These are phyloP conservation scores for Pyrenophora graminea DNA, from an alignment of 2,329 filamentous ascomycete genomes.

Conservation along the genomic window DNA sequence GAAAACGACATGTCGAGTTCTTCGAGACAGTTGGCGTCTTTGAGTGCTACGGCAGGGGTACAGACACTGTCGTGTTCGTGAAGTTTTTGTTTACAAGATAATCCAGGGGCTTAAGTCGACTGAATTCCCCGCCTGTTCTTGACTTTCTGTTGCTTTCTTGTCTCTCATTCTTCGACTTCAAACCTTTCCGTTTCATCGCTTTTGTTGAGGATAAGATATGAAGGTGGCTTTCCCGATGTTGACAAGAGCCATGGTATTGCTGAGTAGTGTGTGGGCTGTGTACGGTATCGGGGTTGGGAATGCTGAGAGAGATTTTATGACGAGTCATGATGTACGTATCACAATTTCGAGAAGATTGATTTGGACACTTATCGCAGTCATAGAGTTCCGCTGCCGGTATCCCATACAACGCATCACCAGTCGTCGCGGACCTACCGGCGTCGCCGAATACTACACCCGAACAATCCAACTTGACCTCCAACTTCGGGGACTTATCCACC, in stretches of 20 bases:
- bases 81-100: conserved; percentile 9
- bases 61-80: conserved; percentile 8
- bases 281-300: conserved; percentile 17
- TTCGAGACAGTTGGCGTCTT: conserved; percentile 8
- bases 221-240: too few species aligned
- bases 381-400: too few species aligned
- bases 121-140: background rate
- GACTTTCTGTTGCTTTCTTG: too few species aligned
- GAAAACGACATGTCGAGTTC: conserved; percentile 7
- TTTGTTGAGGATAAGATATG: too few species aligned
- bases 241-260: conserved; percentile 9
- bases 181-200: too few species aligned
- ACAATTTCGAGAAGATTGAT: background rate
- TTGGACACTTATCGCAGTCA: background rate
- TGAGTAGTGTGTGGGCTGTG: conserved; percentile 22
- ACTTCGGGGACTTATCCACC: background rate
- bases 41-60: conserved; percentile 25
- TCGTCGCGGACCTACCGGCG: background rate
- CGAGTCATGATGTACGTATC: background rate
- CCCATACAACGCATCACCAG: too few species aligned
- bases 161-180: too few species aligned
- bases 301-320: background rate
- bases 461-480: background rate
- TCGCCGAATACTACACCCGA: background rate
- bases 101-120: background rate